Base-by-base conservation (phyloP, 1,284 basidiomycete genomes). In the Schizopora paradoxa region DNA sequence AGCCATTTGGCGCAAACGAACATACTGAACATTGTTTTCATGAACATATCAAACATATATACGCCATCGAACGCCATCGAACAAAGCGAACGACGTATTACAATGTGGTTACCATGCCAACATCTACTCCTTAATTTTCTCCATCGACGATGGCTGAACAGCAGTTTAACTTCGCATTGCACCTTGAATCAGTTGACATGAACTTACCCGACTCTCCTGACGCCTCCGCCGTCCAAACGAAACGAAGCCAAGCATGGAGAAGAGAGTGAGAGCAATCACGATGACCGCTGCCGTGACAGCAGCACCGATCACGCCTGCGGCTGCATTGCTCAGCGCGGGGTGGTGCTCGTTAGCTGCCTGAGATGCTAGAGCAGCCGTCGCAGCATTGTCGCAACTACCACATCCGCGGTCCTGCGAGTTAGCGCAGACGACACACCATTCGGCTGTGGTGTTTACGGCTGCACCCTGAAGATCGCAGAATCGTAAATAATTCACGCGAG, bases 301-400 rank as follows among this genome's bases (percentile, higher is more conserved):
- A 1, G 82, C 82, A 21, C 82, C 82, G 7, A 84, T 61, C 62
- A 82, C 79, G 1, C 81, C 81, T 23, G 81, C 79, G 11, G 76
- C 80, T 7, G 81, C 70, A 0, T 69, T 72, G 51, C 67, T 71
- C 53, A 81, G 72, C 29, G 51, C 62, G 27, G 72, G 65, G 41
- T 66, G 62, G 48, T 56, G 47, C 5, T 50, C 41, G 18, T 61
- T 60, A 14, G 55, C 58, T 6, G 37, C 53, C 47, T 64, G 55
- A 5, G 65, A 51, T 6, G 67, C 61, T 16, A 69, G 68, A 14
- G 65, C 56, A 8, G 64, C 55, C 36, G 82, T 61, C 10, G 68
- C 70, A 18, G 59, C 27, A 32, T 33, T 33, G 31, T 43, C 29
- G n/a, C 41, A 43, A 6, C 37, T 41, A 27, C 29, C 73, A 48